phyloP scores from a whole-genome alignment of 108 stramenopile species.

The Discostella stelligeroides region DNA sequence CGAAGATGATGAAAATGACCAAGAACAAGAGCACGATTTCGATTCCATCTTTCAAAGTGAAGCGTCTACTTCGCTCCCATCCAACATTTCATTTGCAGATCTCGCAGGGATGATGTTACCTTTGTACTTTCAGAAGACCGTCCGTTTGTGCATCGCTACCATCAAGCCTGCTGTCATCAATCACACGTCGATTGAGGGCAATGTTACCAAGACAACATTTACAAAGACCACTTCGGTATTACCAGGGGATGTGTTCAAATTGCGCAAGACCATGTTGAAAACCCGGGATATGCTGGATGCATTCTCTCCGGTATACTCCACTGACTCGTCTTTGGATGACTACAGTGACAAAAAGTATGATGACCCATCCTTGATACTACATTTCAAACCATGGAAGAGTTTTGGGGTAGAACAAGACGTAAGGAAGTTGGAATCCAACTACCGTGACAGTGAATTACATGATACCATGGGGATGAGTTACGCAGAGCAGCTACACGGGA shows the following conservation, averaged over 20 bases:
- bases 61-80: not conserved
- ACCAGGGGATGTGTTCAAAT: constrained; percentile 26
- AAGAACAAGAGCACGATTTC: not conserved
- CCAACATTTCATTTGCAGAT: constrained; percentile 30
- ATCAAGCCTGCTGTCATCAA: constrained; percentile 21
- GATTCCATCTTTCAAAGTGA: too few species aligned
- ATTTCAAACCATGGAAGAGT: not conserved
- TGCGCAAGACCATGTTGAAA: constrained; percentile 43
- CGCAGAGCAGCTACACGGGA: too few species aligned
- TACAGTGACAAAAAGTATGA: constrained; percentile 11
- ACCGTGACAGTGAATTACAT: not conserved
- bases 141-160: constrained; percentile 34
- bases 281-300: constrained; percentile 51
- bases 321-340: constrained; percentile 9
- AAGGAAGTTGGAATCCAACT: not conserved
- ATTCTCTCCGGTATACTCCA: constrained; percentile 44
- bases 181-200: not conserved
- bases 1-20: not conserved
- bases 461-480: not conserved
- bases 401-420: not conserved
- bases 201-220: constrained; percentile 1
- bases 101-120: constrained; percentile 43
- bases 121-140: constrained; percentile 33
- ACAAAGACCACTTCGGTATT: constrained; percentile 12
- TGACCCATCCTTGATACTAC: not conserved